phyloP scores from a whole-genome alignment of 106 monocot genomes.

The Dioscorea dumetorum region DNA sequence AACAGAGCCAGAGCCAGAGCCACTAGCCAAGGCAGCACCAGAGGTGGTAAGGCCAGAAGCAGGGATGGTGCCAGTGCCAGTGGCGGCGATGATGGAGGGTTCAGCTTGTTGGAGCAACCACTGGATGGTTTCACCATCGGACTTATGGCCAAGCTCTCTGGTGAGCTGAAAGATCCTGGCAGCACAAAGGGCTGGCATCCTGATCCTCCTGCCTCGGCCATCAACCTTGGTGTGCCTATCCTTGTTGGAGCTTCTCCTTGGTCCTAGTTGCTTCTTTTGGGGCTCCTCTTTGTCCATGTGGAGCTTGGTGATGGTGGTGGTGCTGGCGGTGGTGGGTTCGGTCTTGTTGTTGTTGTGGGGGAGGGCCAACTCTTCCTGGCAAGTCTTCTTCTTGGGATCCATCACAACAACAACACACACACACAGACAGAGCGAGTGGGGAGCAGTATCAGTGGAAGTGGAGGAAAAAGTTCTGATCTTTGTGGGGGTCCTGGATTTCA shows the following conservation, averaged over 20 bases:
- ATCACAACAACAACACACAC: neutral
- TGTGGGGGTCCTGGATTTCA: neutral
- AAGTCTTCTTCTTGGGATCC: neutral
- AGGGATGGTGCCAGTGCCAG: slow-evolving; percentile 67
- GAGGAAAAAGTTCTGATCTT: neutral
- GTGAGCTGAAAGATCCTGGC: slow-evolving; percentile 73
- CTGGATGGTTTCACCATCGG: slow-evolving; percentile 69
- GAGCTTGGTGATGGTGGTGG: neutral
- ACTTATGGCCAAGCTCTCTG: slow-evolving; percentile 69
- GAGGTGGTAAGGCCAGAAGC: slow-evolving; percentile 35
- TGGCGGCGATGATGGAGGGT: slow-evolving; percentile 65
- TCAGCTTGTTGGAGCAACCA: slow-evolving; percentile 76
- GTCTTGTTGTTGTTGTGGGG: neutral
- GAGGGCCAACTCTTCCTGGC: slow-evolving; percentile 1
- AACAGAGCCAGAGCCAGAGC: slow-evolving; percentile 13
- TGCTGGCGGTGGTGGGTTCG: neutral
- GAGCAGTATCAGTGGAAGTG: too few species aligned
- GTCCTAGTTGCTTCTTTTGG: slow-evolving; percentile 31
- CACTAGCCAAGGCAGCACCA: slow-evolving; percentile 8
- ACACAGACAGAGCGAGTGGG: too few species aligned
- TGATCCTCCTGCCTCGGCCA: slow-evolving; percentile 54
- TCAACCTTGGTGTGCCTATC: slow-evolving; percentile 76
- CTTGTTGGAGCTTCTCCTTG: slow-evolving; percentile 62
- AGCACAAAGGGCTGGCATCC: slow-evolving; percentile 74
- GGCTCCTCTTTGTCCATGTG: slow-evolving; percentile 6